Base-by-base conservation (phyloP, 2,329 filamentous ascomycete genomes). In the Exophiala sp. region DNA sequence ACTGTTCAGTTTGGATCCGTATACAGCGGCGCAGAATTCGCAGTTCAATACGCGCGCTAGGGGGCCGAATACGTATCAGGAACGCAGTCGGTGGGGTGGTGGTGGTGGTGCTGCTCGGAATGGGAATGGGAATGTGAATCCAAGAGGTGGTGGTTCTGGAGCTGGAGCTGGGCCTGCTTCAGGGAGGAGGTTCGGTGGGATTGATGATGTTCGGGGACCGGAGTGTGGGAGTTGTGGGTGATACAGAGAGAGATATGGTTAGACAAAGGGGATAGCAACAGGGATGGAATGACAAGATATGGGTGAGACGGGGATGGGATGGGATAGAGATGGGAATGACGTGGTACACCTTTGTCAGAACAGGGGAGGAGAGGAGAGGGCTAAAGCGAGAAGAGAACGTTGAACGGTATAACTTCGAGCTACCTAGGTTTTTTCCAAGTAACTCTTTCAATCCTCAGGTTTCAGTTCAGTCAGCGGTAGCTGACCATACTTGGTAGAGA, bases 121-220 rank as follows among this genome's bases (percentile, higher is more conserved):
- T 9, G 62, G 62, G 5, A 63, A 62, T 30, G 56, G 58, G 7
- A 58, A 60, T 39, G 61, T 63, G 19, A 57, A 60, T 29, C 61
- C 62, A 40, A 63, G 65, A 21, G 62, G 63, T 18, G 62, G 64
- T 24, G 61, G 66, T 14, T 51, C 60, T 16, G 61, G 62, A 32
- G 60, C 64, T 21, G 60, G 63, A 18, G 59, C 60, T 42, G 63
- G 66, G 10, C 59, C 63, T 21, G 64, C 65, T 18, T 46, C 56
- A 18, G 62, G 64, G 24, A 70, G 65, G 50, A 67, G 65, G 41
- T 64, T 75, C 53, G 71, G 73, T 9, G 66, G 66, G 14, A 66
- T 75, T 18, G 70, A 74, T 58, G 72, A 75, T 67, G 64, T 75
- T 44, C 65, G 71, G 22, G 71, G 64, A 6, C 70, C 71, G n/a